Conservation (phyloP, 768 basidiomycete genomes). For the Arthromyces matolae region DNA sequence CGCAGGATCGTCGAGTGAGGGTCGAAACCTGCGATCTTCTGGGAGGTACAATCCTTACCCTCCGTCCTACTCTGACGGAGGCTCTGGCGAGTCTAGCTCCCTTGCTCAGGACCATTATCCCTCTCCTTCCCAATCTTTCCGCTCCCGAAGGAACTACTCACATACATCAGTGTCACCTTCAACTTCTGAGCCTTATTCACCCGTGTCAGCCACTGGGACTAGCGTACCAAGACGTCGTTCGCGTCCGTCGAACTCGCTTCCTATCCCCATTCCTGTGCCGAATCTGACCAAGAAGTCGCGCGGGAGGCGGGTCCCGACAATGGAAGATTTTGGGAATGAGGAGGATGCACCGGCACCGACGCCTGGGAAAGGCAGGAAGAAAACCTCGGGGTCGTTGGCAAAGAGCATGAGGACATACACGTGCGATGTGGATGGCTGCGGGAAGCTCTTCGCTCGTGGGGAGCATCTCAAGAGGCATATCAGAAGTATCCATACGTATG, state of each 20-base stretch:
- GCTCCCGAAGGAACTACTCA: conserved; percentile 10
- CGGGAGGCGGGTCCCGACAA: conserved; percentile 46
- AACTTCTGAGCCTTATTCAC: conserved; percentile 8
- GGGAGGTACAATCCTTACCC: conserved; percentile 16
- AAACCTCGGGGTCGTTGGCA: conserved; percentile 4
- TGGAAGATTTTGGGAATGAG: conserved; percentile 20
- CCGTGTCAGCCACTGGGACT: background rate
- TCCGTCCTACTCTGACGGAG: conserved; percentile 5
- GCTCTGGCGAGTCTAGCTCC: background rate
- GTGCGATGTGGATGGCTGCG: conserved; percentile 69
- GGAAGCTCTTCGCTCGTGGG: conserved; percentile 73
- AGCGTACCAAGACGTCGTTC: conserved; percentile 11
- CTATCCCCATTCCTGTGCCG: conserved; percentile 43
- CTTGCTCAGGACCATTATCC: conserved; percentile 1
- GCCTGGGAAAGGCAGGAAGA: conserved; percentile 17
- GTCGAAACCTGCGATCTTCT: conserved; percentile 10
- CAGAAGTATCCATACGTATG: conserved; percentile 75
- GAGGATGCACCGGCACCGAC: background rate
- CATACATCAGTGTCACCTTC: conserved; percentile 13
- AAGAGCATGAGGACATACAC: conserved; percentile 45
- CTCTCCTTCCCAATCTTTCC: conserved; percentile 4
- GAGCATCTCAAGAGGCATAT: conserved; percentile 85
- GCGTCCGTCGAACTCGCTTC: conserved; percentile 26
- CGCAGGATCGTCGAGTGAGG: too few relatives aligned
- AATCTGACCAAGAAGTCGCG: conserved; percentile 48